Evolutionary conservation across 371 early-diverging fungal species (phyloP), one percentile per base, ranked within the genome.

Genomic region (Catenaria anguillulae): DNA sequence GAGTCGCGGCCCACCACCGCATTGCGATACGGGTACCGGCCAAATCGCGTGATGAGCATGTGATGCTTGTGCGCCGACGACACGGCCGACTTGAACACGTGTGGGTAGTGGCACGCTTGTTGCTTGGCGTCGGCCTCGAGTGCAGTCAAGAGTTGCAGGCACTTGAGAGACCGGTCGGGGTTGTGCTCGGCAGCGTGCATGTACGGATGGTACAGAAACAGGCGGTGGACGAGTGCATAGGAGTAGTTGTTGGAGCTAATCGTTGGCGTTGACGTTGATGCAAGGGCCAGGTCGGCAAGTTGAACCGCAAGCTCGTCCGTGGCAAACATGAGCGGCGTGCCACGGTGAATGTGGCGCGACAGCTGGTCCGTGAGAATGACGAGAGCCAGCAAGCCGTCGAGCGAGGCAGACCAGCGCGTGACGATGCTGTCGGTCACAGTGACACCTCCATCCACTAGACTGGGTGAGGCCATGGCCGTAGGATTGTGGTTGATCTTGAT

Each of bases 21-120:
- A 29, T 55, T 55, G 33, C 55, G 55, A 29, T 55, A 55, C 55
- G 55, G 55, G 36, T 15, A 55, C 36, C 55, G 55, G 15, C 55
- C 55, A 29, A 55, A 55, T 19, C 23, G 10, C 21, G 12, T 3
- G 26, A 55, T 3, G 15, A 55, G 12, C 45, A 2, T 23, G 2
- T 43, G 8, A 23, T 43, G 45, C 4, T 17, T 4, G 45, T 2
- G 10, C 45, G 45, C 45, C 45, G 45, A 43, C 21, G 45, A 10
- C 45, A 23, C 45, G 19, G 4, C 17, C 10, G 10, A 10, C 10
- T 23, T 12, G 19, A 43, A 8, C 45, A 23, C 17, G 3, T 12
- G 19, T 23, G 45, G 45, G 45, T 43, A 3, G 19, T 12, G 19
- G 19, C 3, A 8, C 45, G 2, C 19, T 23, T 8, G 3, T 2